Evolutionary conservation across 352 stramenopile genomes (phyloP), one percentile per base, ranked within the genome.

Genomic region (Peronospora farinosa): DNA sequence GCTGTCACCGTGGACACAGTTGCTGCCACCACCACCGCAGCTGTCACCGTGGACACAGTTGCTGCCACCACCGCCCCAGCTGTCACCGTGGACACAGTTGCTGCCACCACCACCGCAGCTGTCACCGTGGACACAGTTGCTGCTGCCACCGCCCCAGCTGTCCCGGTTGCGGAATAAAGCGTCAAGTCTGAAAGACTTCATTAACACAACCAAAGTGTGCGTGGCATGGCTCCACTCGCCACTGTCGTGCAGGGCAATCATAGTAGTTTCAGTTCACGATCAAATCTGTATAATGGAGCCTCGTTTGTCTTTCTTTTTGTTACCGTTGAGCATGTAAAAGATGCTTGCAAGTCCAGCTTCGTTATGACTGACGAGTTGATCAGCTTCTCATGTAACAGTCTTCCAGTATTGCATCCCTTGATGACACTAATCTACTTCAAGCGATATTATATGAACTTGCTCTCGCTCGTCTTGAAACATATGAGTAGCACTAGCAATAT

Each of bases 201-300:
- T 27, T 47, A 48, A 44, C 40, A 25, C 51, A 56, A 19, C 39
- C 19, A 38, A 51, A 61, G 46, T 47, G 37, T 41, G 36, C 47
- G 43, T 54, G 38, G 40, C 41, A 46, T 40, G 50, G 44, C 36
- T 47, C 40, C 32, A 17, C n/a, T 19, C 8, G 21, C 31, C 32
- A 28, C 15, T 19, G 7, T 54, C n/a, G 37, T 44, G 21, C 30
- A 1, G 31, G 28, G 39, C 42, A 49, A 53, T 62, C 35, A 15
- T 58, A 40, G 49, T 57, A 63, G 37, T 41, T 59, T 63, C 55
- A 63, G 38, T 40, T 50, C 19, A 39, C 33, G 31, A 54, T 44
- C 47, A 35, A 59, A 30, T 53, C 19, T 57, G 52, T 62, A 61
- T 62, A 62, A 65, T 57, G 53, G 40, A 65, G 47, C 46, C 37